These are phyloP conservation scores for Phytophthora sp. DNA, from an alignment of 352 stramenopile species.

Conservation along the genomic window DNA sequence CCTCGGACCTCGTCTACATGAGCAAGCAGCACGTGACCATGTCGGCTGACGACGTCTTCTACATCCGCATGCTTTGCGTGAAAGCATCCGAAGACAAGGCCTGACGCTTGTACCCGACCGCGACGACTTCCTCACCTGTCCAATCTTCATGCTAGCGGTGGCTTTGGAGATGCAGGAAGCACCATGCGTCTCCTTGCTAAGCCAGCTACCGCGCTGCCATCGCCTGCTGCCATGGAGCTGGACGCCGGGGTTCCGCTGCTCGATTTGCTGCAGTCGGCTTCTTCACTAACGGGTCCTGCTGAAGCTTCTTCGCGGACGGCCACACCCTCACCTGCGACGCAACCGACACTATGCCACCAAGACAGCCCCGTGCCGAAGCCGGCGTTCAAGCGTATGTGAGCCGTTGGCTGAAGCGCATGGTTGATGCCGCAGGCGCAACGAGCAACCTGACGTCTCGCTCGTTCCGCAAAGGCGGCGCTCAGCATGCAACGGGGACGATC, in stretches of 20 bases:
- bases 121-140: too few species aligned
- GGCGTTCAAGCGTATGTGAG: too few species aligned
- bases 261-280: background rate
- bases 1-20: background rate
- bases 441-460: constrained; percentile 34
- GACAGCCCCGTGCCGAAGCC: too few species aligned
- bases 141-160: too few species aligned
- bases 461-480: constrained; percentile 29
- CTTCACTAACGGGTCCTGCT: background rate
- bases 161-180: background rate
- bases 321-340: constrained; percentile 18
- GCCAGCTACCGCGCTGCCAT: background rate
- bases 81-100: too few species aligned
- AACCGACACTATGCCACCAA: too few species aligned
- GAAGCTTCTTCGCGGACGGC: too few species aligned
- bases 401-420: too few species aligned
- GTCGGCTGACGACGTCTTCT: background rate
- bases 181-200: background rate
- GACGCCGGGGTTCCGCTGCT: background rate
- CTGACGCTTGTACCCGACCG: too few species aligned
- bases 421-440: too few species aligned
- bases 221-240: too few species aligned
- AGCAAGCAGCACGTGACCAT: background rate
- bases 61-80: too few species aligned
- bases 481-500: constrained; percentile 26